Base-by-base conservation (phyloP, 1,284 basidiomycete species). In the Malassezia sympodialis region DNA sequence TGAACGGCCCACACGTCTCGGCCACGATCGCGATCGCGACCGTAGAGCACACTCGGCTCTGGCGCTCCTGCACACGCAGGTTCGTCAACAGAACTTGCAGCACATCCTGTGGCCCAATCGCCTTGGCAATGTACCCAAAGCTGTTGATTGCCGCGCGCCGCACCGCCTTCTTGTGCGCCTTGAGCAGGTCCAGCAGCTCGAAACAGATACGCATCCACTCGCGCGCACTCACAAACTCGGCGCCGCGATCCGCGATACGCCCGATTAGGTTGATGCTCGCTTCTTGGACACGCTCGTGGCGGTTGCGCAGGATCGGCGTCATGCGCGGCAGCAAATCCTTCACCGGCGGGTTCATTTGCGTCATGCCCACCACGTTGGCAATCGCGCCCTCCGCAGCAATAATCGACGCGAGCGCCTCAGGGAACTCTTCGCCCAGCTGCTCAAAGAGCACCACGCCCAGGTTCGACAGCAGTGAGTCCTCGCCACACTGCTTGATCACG, bases 121-220 rank as follows among this genome's bases (percentile, higher is more conserved):
- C 93, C 79, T 96, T 96, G 59, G 94, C 94, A 62, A 99, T 98
- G 70, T 98, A 99, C 68, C 94, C 94, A 66, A 99, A 98, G 3
- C 91, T 96, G 79, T 98, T 98, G 78, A 98, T 93, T 15, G 93
- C 91, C 0, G 94, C 94, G 76, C 93, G 88, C 53, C 94, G 86
- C 70, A 98, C 98, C 32, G 88, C 91, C 78, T 96, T 96, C 80
- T 98, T 98, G 79, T 99, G 94, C 8, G 94, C 94, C 76, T 98
- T 98, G 68, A 99, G 81, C 39, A 99, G 80, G 72, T 98, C 94
- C 46, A 99, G 82, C 35, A 99, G 79, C 76, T 99, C 94, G 77
- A 98, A 98, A 76, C 94, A 98, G 76, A 99, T 99, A 71, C 94
- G 86, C 94, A 99, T 98, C 93, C 93, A 98, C 78, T 98, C 94